phyloP scores from a whole-genome alignment of 2,329 filamentous ascomycete genomes.

The Bipolaris zeicola region DNA sequence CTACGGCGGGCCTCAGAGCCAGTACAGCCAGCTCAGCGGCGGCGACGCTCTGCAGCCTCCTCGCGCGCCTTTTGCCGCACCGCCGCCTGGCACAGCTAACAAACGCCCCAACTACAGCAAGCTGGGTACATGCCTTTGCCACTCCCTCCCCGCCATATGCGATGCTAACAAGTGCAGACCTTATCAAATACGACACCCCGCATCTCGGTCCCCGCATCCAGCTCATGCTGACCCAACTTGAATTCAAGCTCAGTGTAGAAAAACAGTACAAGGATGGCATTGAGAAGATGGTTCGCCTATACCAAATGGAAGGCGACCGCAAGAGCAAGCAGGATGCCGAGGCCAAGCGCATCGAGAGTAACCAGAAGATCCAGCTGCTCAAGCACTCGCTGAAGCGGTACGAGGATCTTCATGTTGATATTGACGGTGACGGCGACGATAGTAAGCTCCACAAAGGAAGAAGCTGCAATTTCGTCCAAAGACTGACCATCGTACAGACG shows the following conservation, averaged over 20 bases:
- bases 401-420: conserved; percentile 94
- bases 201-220: conserved; percentile 97
- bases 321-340: conserved; percentile 95
- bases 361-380: conserved; percentile 94
- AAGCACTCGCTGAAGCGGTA: conserved; percentile 97
- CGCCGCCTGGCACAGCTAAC: conserved; percentile 70
- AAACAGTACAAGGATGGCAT: conserved; percentile 99
- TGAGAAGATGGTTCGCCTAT: conserved; percentile 98
- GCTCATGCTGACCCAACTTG: conserved; percentile 97
- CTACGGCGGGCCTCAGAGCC: conserved; percentile 60
- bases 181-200: conserved; percentile 97
- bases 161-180: conserved; percentile 61
- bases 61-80: conserved; percentile 76
- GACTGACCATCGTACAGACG: conserved; percentile 65
- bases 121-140: conserved; percentile 70
- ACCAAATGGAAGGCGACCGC: conserved; percentile 94
- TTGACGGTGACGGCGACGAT: conserved; percentile 79
- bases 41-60: conserved; percentile 79
- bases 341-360: conserved; percentile 87
- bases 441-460: conserved; percentile 60
- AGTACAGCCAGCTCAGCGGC: conserved; percentile 66
- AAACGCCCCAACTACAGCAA: conserved; percentile 89
- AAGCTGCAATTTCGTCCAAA: background rate
- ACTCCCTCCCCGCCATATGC: no score
- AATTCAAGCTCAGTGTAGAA: conserved; percentile 98